Evolutionary conservation across 2,329 filamentous ascomycete species (phyloP).

Genomic region (Pyricularia sp.): DNA sequence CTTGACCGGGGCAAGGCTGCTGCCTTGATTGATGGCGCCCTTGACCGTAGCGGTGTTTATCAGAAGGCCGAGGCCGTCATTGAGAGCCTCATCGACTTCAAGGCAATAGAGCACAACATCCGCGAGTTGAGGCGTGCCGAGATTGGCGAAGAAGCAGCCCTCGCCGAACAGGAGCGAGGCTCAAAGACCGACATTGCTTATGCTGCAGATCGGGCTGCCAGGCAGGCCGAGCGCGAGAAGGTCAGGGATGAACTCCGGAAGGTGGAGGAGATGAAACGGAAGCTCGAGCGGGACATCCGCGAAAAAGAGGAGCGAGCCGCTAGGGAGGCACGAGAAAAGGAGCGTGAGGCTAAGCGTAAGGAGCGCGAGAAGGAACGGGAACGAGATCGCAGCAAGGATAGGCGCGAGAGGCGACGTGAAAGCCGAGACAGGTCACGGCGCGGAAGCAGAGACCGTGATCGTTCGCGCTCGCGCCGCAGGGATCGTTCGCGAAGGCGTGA

Average conservation of each 20-base stretch:
- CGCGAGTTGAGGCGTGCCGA: slow-evolving; percentile 58
- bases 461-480: slow-evolving; percentile 5
- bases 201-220: slow-evolving; percentile 53
- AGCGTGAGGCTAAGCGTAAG: slow-evolving; percentile 10
- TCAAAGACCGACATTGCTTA: slow-evolving; percentile 69
- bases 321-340: slow-evolving; percentile 21
- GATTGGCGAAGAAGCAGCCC: slow-evolving; percentile 60
- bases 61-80: slow-evolving; percentile 60
- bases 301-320: slow-evolving; percentile 28
- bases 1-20: slow-evolving; percentile 66
- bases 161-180: slow-evolving; percentile 54
- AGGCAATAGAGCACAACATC: slow-evolving; percentile 59
- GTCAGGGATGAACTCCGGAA: slow-evolving; percentile 50
- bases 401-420: slow-evolving; percentile 34
- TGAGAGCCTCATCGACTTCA: slow-evolving; percentile 56
- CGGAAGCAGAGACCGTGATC: slow-evolving; percentile 9
- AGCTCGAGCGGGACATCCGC: slow-evolving; percentile 48
- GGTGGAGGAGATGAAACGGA: slow-evolving; percentile 51
- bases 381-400: slow-evolving; percentile 29
- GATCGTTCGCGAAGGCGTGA: slow-evolving; percentile 16
- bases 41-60: slow-evolving; percentile 69
- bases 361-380: slow-evolving; percentile 28
- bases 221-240: slow-evolving; percentile 50
- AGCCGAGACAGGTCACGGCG: slow-evolving; percentile 25
- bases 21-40: slow-evolving; percentile 67